Conservation (phyloP, 1,284 basidiomycete species). For the Malassezia brasiliensis region DNA sequence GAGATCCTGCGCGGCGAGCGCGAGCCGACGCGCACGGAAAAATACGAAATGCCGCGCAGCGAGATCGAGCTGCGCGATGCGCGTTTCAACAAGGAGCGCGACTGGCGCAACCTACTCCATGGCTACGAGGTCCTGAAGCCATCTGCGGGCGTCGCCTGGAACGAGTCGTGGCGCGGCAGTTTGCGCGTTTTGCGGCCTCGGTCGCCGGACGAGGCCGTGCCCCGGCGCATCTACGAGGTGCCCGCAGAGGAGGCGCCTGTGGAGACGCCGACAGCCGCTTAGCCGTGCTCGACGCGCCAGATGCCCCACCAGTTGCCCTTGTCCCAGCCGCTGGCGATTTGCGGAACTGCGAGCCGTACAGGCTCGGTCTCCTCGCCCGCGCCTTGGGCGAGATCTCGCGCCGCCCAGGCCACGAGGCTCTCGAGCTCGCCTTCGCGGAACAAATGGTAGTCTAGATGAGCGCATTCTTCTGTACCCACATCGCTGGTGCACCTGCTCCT, state of each 20-base stretch:
- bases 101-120: slow-evolving; percentile 66
- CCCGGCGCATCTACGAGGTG: slow-evolving; percentile 21
- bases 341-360: slow-evolving; percentile 15
- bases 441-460: slow-evolving; percentile 37
- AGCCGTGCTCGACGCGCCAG: slow-evolving; percentile 31
- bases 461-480: slow-evolving; percentile 18
- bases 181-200: slow-evolving; percentile 53
- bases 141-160: slow-evolving; percentile 61
- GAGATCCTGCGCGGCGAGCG: slow-evolving; percentile 65
- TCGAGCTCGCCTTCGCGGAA: slow-evolving; percentile 43
- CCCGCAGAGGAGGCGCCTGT: slow-evolving; percentile 12
- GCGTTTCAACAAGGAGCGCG: slow-evolving; percentile 61
- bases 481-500: slow-evolving; percentile 29
- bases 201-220: slow-evolving; percentile 11
- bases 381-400: slow-evolving; percentile 11
- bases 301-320: slow-evolving; percentile 48
- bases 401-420: slow-evolving; percentile 31
- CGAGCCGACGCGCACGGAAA: slow-evolving; percentile 77
- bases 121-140: slow-evolving; percentile 70
- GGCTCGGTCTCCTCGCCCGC: background rate
- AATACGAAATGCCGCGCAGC: slow-evolving; percentile 67
- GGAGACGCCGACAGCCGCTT: background rate
- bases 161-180: slow-evolving; percentile 60
- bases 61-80: slow-evolving; percentile 66
- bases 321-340: slow-evolving; percentile 42